Percentiles rank a stretch among this genome's conserved stretches.
Conservation (phyloP, 257 asterid species). For the Gentiana straminea region DNA sequence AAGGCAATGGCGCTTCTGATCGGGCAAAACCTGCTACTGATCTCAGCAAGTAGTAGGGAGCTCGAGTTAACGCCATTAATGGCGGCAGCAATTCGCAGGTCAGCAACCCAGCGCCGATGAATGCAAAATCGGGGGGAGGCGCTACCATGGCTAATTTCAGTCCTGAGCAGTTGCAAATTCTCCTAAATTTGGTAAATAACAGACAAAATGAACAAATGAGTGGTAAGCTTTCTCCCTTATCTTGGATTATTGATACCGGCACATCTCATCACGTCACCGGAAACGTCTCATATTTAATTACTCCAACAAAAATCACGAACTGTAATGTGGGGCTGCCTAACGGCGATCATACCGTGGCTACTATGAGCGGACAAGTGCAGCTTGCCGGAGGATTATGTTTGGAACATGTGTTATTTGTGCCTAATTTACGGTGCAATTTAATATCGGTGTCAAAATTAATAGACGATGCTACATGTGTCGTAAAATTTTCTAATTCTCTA, state of each 20-base stretch:
- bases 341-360: neutral
- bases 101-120: too few relatives aligned
- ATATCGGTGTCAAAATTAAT: too few relatives aligned
- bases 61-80: too few relatives aligned
- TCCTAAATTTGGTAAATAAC: neutral
- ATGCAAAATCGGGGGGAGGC: too few relatives aligned
- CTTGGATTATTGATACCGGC: neutral
- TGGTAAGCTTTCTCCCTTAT: neutral
- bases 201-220: neutral
- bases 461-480: too few relatives aligned
- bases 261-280: neutral
- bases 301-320: neutral
- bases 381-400: neutral
- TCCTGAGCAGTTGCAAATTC: neutral
- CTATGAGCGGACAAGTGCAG: neutral
- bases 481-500: neutral
- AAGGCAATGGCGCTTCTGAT: too few relatives aligned
- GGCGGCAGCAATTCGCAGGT: too few relatives aligned
- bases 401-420: neutral
- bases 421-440: neutral
- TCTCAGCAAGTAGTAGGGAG: too few relatives aligned
- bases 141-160: too few relatives aligned
- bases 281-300: neutral
- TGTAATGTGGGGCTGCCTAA: neutral
- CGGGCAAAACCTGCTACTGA: too few relatives aligned